A percentile compares a stretch with the other conserved stretches of the same genome.
Conservation (phyloP, 345 rosid species). For the Eucalyptus urophylla region DNA sequence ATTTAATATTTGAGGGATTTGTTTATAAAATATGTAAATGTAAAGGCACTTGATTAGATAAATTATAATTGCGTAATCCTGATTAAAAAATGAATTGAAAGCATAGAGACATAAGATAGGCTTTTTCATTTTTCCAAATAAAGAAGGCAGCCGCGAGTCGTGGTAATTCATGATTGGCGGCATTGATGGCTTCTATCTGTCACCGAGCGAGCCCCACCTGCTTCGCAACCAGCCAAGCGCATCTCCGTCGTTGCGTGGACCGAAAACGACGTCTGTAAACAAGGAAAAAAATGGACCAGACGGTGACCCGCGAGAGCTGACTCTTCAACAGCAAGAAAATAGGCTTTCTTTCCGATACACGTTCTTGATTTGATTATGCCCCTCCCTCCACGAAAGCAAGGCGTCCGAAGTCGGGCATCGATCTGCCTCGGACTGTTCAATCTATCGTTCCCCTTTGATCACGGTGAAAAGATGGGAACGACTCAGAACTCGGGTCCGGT, state of each 20-base stretch:
- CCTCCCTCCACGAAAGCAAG: background rate
- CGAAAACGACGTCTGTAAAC: background rate
- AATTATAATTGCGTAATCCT: background rate
- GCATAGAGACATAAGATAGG: background rate
- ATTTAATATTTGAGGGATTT: too few relatives aligned
- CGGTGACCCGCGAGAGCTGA: background rate
- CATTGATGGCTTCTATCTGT: background rate
- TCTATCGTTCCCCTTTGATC: background rate
- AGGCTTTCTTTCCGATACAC: background rate
- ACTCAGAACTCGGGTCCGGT: background rate
- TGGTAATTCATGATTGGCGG: background rate
- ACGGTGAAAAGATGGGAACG: background rate
- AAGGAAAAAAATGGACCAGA: background rate
- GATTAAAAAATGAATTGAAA: background rate
- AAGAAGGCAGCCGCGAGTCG: background rate
- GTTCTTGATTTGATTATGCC: background rate
- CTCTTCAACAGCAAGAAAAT: background rate
- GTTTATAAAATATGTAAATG: too few relatives aligned
- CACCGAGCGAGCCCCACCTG: background rate
- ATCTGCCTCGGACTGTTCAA: background rate
- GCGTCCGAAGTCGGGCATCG: background rate
- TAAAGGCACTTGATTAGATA: background rate
- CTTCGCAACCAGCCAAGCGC: background rate
- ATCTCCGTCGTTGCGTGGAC: background rate
- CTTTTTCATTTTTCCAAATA: background rate